These are phyloP conservation scores for Waltiozyma sp. DNA, from an alignment of 1,139 yeast species.

Conservation along the genomic window DNA sequence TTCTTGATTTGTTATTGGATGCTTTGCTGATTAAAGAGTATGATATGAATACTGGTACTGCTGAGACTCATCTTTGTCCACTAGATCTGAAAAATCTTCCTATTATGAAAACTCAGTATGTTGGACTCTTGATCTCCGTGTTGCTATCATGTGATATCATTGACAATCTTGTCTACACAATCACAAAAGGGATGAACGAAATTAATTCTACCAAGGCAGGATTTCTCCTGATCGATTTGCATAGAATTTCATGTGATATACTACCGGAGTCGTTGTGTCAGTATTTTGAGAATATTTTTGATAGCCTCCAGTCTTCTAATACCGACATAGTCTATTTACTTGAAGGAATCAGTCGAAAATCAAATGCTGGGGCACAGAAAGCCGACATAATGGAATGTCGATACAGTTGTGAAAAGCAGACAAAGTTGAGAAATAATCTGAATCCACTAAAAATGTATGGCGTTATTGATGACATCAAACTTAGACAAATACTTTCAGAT, in stretches of 20 bases:
- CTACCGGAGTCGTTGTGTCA: constrained; percentile 21
- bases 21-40: constrained; percentile 50
- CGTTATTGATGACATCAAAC: constrained; percentile 58
- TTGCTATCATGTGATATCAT: constrained; percentile 48
- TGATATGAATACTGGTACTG: constrained; percentile 13
- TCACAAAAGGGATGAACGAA: constrained; percentile 36
- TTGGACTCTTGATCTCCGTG: constrained; percentile 45
- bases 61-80: constrained; percentile 15
- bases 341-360: background rate
- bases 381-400: background rate
- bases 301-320: background rate
- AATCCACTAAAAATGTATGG: constrained; percentile 36
- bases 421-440: constrained; percentile 22
- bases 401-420: background rate
- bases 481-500: constrained; percentile 54
- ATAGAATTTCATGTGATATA: constrained; percentile 41
- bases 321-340: background rate
- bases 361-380: constrained; percentile 20
- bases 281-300: background rate
- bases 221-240: constrained; percentile 50
- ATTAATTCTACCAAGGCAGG: constrained; percentile 49
- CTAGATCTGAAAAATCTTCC: constrained; percentile 22
- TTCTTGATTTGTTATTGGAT: constrained; percentile 65
- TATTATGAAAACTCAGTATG: constrained; percentile 42
- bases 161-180: constrained; percentile 34